These are phyloP conservation scores for Botrytis porri DNA, from an alignment of 2,329 filamentous ascomycete genomes.

Conservation along the genomic window DNA sequence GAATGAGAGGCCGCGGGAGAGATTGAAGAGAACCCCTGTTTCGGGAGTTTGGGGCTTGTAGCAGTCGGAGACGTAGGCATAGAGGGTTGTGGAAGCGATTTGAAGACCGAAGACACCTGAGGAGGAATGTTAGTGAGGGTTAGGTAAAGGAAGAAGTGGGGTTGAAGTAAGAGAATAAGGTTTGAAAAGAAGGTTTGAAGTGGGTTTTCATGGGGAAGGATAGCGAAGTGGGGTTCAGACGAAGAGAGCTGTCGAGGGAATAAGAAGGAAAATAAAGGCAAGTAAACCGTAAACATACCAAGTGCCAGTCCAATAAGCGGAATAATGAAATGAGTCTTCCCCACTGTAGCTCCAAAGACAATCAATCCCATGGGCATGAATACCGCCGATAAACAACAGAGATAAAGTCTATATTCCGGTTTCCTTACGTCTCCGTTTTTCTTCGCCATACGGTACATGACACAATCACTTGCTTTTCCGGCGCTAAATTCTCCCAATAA, in stretches of 20 bases:
- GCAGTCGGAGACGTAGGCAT: constrained; percentile 34
- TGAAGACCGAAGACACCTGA: constrained; percentile 32
- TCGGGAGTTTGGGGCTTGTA: constrained; percentile 35
- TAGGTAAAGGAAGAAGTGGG: neutral
- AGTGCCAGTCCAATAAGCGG: constrained; percentile 33
- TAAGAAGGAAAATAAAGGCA: neutral
- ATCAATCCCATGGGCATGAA: constrained; percentile 35
- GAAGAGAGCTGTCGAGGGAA: neutral
- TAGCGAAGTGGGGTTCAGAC: neutral
- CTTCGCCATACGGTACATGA: constrained; percentile 29
- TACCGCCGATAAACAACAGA: constrained; percentile 29
- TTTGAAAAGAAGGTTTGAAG: constrained; percentile 24
- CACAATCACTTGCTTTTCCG: constrained; percentile 29
- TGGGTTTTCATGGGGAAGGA: neutral
- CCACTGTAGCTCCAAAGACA: constrained; percentile 35
- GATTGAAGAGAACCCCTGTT: constrained; percentile 34
- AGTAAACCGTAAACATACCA: constrained; percentile 14
- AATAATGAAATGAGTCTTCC: constrained; percentile 25
- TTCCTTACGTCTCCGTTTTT: constrained; percentile 29
- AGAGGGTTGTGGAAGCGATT: constrained; percentile 33
- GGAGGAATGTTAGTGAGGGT: neutral
- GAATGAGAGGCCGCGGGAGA: constrained; percentile 31
- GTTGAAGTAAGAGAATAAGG: constrained; percentile 26
- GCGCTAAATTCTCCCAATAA: constrained; percentile 34
- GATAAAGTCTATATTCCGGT: constrained; percentile 34